Conservation (phyloP, 441 rosid genomes). For the Syzygium syzygioides region DNA sequence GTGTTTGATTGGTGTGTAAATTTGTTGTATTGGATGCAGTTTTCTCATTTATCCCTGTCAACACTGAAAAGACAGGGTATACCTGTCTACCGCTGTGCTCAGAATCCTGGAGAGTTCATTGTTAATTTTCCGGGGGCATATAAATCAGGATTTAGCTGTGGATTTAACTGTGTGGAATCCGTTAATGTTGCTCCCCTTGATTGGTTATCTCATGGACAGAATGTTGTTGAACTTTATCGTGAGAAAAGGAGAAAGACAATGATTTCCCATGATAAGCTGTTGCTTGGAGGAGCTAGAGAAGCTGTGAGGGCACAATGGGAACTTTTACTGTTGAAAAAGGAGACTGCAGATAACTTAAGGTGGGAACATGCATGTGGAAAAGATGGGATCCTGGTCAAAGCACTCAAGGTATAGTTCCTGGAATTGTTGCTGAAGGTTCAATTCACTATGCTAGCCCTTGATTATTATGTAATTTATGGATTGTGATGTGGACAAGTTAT, state of each 20-base stretch:
- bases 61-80: conserved; percentile 88
- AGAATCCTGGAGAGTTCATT: conserved; percentile 93
- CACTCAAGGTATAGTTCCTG: conserved; percentile 69
- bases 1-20: background rate
- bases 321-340: conserved; percentile 74
- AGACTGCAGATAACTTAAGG: conserved; percentile 64
- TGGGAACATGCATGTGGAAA: conserved; percentile 90
- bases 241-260: conserved; percentile 93
- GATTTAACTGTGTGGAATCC: conserved; percentile 98
- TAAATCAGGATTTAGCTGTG: conserved; percentile 92
- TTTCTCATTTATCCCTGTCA: conserved; percentile 93
- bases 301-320: conserved; percentile 98
- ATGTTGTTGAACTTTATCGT: conserved; percentile 80
- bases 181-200: conserved; percentile 99
- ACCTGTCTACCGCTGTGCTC: conserved; percentile 88
- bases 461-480: background rate
- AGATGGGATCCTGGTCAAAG: conserved; percentile 80
- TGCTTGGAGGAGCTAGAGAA: conserved; percentile 99
- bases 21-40: conserved; percentile 36
- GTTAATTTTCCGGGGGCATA: conserved; percentile 97
- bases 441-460: conserved; percentile 4
- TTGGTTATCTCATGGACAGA: conserved; percentile 98
- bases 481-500: background rate
- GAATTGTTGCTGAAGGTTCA: conserved; percentile 1
- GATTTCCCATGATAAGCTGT: conserved; percentile 88